These are phyloP conservation scores for Bipolaris oryzae DNA, from an alignment of 2,329 filamentous ascomycete species.

Conservation along the genomic window DNA sequence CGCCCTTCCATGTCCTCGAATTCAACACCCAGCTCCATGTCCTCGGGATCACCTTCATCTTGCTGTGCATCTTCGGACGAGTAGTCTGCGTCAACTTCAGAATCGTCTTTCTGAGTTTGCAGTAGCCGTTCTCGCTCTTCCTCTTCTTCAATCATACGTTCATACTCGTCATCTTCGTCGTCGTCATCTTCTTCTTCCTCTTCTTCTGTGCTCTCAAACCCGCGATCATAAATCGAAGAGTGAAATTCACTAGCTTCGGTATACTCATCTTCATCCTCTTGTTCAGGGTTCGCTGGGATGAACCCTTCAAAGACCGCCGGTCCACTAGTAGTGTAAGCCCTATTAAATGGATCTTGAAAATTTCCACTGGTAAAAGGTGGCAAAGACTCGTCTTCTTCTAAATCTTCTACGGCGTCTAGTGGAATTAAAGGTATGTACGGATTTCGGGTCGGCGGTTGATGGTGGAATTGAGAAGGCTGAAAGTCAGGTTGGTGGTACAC, in stretches of 20 bases:
- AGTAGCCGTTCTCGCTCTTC: slow-evolving; percentile 40
- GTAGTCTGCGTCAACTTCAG: slow-evolving; percentile 46
- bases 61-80: slow-evolving; percentile 41
- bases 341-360: slow-evolving; percentile 31
- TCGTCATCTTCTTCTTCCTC: slow-evolving; percentile 38
- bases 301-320: slow-evolving; percentile 50
- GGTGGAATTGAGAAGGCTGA: slow-evolving; percentile 14
- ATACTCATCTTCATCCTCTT: slow-evolving; percentile 44
- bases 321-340: slow-evolving; percentile 31
- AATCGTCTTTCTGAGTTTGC: slow-evolving; percentile 37
- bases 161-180: slow-evolving; percentile 33
- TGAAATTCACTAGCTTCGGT: slow-evolving; percentile 27
- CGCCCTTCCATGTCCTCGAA: slow-evolving; percentile 37
- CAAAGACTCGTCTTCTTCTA: slow-evolving; percentile 20
- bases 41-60: slow-evolving; percentile 42
- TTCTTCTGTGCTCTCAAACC: slow-evolving; percentile 37
- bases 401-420: slow-evolving; percentile 28
- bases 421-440: slow-evolving; percentile 32
- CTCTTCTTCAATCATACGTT: slow-evolving; percentile 29
- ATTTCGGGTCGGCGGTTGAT: slow-evolving; percentile 16
- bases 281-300: slow-evolving; percentile 43
- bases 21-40: slow-evolving; percentile 37
- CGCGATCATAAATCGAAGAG: slow-evolving; percentile 27
- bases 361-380: slow-evolving; percentile 19
- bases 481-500: slow-evolving; percentile 22